phyloP scores from a whole-genome alignment of 2,329 filamentous ascomycete genomes.

The Alternaria tenuissima region DNA sequence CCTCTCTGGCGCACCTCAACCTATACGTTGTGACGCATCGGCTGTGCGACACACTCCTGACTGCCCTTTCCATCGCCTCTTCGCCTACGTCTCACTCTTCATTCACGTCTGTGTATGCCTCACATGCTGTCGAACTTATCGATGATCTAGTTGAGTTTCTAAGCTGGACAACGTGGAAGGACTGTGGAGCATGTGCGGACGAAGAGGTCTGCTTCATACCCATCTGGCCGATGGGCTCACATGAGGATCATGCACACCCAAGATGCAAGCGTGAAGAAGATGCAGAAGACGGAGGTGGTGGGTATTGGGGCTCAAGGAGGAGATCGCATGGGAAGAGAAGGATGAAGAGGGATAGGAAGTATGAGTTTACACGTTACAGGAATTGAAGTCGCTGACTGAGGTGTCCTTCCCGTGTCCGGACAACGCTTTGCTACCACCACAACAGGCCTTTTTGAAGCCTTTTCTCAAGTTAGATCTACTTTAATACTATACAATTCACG shows the following conservation, averaged over 20 bases:
- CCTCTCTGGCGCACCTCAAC: slow-evolving; percentile 40
- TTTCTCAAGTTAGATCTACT: not conserved
- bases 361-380: not conserved
- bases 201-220: slow-evolving; percentile 68
- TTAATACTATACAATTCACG: not conserved
- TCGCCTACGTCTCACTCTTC: slow-evolving; percentile 15
- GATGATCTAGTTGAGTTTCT: slow-evolving; percentile 59
- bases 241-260: slow-evolving; percentile 63
- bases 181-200: slow-evolving; percentile 61
- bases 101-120: not conserved
- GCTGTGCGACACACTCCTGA: slow-evolving; percentile 48
- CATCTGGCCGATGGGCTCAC: slow-evolving; percentile 68
- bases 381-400: not conserved
- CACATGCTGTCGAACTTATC: slow-evolving; percentile 44
- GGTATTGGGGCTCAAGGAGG: slow-evolving; percentile 35
- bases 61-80: slow-evolving; percentile 26
- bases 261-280: slow-evolving; percentile 45
- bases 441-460: not conserved
- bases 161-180: slow-evolving; percentile 68
- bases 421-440: not conserved
- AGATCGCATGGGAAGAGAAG: not conserved
- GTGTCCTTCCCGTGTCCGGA: not conserved
- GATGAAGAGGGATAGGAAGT: not conserved
- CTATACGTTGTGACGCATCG: slow-evolving; percentile 39
- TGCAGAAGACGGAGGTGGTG: slow-evolving; percentile 9